Base-by-base conservation (phyloP, 345 rosid species). In the Murraya koenigii region DNA sequence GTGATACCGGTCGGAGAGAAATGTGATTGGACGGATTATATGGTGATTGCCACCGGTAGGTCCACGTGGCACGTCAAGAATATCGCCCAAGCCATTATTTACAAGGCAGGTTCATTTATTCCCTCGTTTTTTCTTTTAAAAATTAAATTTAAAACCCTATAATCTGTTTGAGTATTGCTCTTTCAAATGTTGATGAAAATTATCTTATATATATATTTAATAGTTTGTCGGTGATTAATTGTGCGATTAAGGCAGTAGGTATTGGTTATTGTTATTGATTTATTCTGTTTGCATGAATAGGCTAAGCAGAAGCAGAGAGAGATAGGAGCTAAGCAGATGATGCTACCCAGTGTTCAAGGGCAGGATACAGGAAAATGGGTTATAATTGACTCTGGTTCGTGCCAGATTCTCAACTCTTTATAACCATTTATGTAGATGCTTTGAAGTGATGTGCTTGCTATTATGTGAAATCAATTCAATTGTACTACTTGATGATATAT, bases 41-140 rank as follows among this genome's bases (percentile, higher is more conserved):
- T 91, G 79, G 95, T 95, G 70, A 66, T 95, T 59, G 94, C 97
- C 82, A 92, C 98, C 72, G 97, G 98, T 23, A 81, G 98, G 88
- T 96, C 98, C 28, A 80, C 90, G 3, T 92, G 97, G 98, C 98
- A 93, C 78, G 90, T 96, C 67, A 91, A 78, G 85, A 96, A 94
- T 85, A 94, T 95, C 76, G 98, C 97, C 4, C 91, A 87, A 75
- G 95, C 98, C 71, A 93, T 92, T 38, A 36, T 90, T 77, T 91
- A 92, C 85, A 87, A 83, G 94, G 97, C 62, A 70, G 13, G 70
- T 58, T 44, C 54, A 59, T 6, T 63, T 66, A 33, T 13, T 39
- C 23, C 62, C 55, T 19, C 19, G 54, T 55, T 49, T 32, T 38
- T 8, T 17, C 26, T 32, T 68, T 25, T 41, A 52, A 52, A 17